These are phyloP conservation scores for Cryptococcus sp. DNA, from an alignment of 1,284 basidiomycete species.

Conservation along the genomic window DNA sequence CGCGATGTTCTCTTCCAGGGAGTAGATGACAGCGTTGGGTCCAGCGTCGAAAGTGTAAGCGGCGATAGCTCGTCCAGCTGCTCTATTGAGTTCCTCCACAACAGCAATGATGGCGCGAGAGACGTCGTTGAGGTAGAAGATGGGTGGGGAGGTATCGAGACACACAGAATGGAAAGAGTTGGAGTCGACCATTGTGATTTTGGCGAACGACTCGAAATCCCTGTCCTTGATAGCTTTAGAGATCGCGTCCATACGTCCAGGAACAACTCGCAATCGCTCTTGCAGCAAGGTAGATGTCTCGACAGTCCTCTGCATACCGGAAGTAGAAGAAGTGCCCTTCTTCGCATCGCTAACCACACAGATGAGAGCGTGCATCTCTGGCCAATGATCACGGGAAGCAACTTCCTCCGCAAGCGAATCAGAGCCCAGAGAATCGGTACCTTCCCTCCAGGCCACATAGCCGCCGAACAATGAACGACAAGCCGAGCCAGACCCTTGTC, in stretches of 20 bases:
- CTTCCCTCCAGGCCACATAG: constrained; percentile 94
- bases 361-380: constrained; percentile 93
- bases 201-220: constrained; percentile 88
- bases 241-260: constrained; percentile 81
- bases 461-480: constrained; percentile 97
- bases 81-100: constrained; percentile 92
- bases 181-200: constrained; percentile 93
- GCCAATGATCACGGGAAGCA: constrained; percentile 86
- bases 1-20: constrained; percentile 72
- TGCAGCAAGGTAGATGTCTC: constrained; percentile 86
- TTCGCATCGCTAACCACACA: constrained; percentile 96
- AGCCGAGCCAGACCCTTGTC: constrained; percentile 95
- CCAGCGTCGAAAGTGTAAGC: constrained; percentile 99
- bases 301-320: constrained; percentile 96
- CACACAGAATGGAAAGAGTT: constrained; percentile 99
- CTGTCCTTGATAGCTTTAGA: constrained; percentile 71
- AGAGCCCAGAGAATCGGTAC: constrained; percentile 65
- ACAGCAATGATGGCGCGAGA: constrained; percentile 80
- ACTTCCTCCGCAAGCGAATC: constrained; percentile 90
- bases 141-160: constrained; percentile 94
- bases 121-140: constrained; percentile 99
- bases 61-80: constrained; percentile 69
- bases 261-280: constrained; percentile 89
- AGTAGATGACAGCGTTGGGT: constrained; percentile 98
- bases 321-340: constrained; percentile 92